phyloP scores from a whole-genome alignment of 768 basidiomycete species.

The Cyclocybe cylindracea region DNA sequence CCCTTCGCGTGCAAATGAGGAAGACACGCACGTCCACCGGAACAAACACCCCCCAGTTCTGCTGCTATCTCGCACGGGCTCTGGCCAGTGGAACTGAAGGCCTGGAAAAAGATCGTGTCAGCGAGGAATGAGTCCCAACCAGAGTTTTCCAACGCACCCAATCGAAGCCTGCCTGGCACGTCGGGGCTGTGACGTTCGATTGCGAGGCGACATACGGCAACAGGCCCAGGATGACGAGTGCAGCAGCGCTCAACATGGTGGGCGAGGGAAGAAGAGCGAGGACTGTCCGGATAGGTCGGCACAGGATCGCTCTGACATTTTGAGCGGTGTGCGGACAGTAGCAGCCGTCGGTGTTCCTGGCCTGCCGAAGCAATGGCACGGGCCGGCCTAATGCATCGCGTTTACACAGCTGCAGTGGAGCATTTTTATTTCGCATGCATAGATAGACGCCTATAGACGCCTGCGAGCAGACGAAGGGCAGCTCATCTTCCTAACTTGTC shows the following conservation, averaged over 20 bases:
- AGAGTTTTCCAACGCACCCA: slow-evolving; percentile 22
- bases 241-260: slow-evolving; percentile 15
- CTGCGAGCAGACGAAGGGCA: too few relatives aligned
- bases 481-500: too few relatives aligned
- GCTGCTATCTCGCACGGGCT: slow-evolving; percentile 47
- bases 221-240: slow-evolving; percentile 10
- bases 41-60: slow-evolving; percentile 42
- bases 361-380: not conserved
- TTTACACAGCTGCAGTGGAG: too few relatives aligned
- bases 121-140: not conserved
- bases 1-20: too few relatives aligned
- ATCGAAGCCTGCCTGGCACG: slow-evolving; percentile 16
- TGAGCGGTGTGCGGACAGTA: slow-evolving; percentile 1
- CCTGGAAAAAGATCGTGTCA: slow-evolving; percentile 23
- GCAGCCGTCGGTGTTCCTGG: slow-evolving; percentile 8
- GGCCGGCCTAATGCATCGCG: not conserved
- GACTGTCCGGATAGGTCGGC: slow-evolving; percentile 9
- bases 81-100: slow-evolving; percentile 37
- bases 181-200: slow-evolving; percentile 16
- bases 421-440: too few relatives aligned
- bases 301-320: slow-evolving; percentile 1
- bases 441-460: too few relatives aligned
- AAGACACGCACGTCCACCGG: slow-evolving; percentile 28
- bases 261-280: slow-evolving; percentile 5
- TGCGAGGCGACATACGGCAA: slow-evolving; percentile 15